Percentiles rank a stretch among this genome's conserved stretches.
Evolutionary conservation across 768 basidiomycete genomes (phyloP).

Genomic region (Xanthoconium stramineum): DNA sequence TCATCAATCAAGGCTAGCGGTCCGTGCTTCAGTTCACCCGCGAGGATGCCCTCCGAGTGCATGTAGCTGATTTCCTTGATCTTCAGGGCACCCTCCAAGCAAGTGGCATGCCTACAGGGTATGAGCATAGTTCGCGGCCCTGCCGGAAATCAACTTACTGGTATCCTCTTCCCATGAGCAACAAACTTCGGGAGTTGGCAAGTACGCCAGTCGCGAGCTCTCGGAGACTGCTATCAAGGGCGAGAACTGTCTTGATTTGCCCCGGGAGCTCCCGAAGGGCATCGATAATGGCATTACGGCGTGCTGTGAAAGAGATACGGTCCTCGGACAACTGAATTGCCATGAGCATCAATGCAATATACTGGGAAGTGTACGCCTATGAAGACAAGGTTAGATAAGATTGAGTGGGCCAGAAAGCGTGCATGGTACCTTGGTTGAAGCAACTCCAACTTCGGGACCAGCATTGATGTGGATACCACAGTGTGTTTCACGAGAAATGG

Average conservation of each 20-base stretch:
- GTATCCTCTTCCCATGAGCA: conserved; percentile 98
- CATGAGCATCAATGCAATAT: conserved; percentile 97
- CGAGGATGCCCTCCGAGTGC: conserved; percentile 72
- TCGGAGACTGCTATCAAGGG: conserved; percentile 72
- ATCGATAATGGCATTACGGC: conserved; percentile 90
- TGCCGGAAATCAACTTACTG: conserved; percentile 54
- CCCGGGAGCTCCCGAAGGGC: conserved; percentile 87
- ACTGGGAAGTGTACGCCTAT: conserved; percentile 97
- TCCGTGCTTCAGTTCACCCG: conserved; percentile 98
- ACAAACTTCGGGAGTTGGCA: conserved; percentile 76
- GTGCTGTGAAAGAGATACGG: conserved; percentile 86
- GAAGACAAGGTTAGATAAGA: neutral
- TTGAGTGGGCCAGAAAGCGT: neutral
- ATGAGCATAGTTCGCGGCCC: neutral
- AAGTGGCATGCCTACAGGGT: conserved; percentile 75
- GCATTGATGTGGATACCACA: conserved; percentile 99
- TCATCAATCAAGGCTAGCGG: conserved; percentile 97
- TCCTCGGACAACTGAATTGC: conserved; percentile 98
- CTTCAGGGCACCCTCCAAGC: conserved; percentile 96
- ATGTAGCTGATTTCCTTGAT: conserved; percentile 98
- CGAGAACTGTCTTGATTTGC: conserved; percentile 86
- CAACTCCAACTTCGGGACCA: conserved; percentile 98
- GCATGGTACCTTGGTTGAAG: conserved; percentile 81
- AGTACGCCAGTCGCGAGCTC: conserved; percentile 78
- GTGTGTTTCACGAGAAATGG: conserved; percentile 96